These are phyloP conservation scores for Epichloe scottii DNA, from an alignment of 2,329 filamentous ascomycete species.

Conservation along the genomic window DNA sequence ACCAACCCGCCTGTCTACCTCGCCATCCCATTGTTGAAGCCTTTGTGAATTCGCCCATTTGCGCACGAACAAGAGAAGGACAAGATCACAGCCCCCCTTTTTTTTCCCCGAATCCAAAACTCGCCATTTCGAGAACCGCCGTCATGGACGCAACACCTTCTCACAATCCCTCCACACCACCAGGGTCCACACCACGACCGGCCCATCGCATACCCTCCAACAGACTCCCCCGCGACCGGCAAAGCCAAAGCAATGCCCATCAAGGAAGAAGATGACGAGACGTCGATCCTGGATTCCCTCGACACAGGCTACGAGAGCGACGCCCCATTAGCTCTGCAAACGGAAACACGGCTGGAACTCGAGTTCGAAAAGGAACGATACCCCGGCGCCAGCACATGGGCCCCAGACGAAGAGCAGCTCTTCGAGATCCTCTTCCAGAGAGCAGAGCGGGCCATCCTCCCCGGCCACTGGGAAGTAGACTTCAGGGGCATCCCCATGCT, in stretches of 20 bases:
- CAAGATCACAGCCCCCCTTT: fast-evolving
- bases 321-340: neutral
- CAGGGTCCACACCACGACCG: neutral
- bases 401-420: constrained; percentile 33
- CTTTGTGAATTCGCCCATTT: neutral
- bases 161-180: neutral
- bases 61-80: neutral
- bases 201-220: neutral
- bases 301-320: constrained; percentile 7
- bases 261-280: constrained; percentile 3
- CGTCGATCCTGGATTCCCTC: constrained; percentile 1
- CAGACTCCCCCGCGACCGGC: neutral
- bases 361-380: constrained; percentile 29
- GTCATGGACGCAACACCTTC: neutral
- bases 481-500: constrained; percentile 28
- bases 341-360: constrained; percentile 20
- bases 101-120: too few relatives aligned
- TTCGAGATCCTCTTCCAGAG: constrained; percentile 30
- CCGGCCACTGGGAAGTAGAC: constrained; percentile 27
- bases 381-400: constrained; percentile 34
- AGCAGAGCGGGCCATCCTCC: constrained; percentile 28
- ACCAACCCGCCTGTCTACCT: neutral
- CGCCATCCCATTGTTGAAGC: neutral
- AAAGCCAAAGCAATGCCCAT: neutral
- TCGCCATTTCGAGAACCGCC: neutral